phyloP scores from a whole-genome alignment of 768 basidiomycete genomes.

The Hortiboletus campestris region DNA sequence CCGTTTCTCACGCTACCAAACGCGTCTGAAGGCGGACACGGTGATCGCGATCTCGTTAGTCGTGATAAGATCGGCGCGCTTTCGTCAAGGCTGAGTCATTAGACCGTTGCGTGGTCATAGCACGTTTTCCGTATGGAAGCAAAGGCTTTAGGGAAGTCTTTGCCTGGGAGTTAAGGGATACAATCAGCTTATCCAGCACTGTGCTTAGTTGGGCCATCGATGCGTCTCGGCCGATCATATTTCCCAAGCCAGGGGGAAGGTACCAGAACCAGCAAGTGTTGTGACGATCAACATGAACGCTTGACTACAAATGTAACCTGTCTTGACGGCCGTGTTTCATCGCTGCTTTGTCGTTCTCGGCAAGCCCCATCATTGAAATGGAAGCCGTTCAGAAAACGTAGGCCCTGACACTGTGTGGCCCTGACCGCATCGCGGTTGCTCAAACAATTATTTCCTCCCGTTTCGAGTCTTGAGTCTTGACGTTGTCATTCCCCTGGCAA shows the following conservation, averaged over 20 bases:
- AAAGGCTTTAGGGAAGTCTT: background rate
- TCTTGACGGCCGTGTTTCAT: background rate
- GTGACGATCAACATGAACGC: background rate
- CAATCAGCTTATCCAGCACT: too few species aligned
- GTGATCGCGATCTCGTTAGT: background rate
- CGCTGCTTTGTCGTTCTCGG: background rate
- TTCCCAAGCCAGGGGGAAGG: background rate
- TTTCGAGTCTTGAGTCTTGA: background rate
- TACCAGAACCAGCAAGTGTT: background rate
- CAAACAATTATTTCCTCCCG: background rate
- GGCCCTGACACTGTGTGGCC: too few species aligned
- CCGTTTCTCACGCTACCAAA: too few species aligned
- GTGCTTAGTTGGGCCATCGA: too few species aligned
- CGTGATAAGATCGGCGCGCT: background rate
- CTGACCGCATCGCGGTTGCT: background rate
- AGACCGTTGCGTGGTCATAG: background rate
- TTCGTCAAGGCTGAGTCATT: background rate
- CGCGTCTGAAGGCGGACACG: background rate
- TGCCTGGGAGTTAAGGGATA: background rate
- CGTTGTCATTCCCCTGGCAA: background rate
- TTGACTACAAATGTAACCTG: background rate
- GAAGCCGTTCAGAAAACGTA: background rate
- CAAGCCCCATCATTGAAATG: background rate
- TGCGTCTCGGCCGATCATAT: too few species aligned
- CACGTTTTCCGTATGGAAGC: background rate